Percentiles rank a stretch among this genome's conserved stretches.
Conservation (phyloP, 2,329 filamentous ascomycete species). For the Penicillium sp. region DNA sequence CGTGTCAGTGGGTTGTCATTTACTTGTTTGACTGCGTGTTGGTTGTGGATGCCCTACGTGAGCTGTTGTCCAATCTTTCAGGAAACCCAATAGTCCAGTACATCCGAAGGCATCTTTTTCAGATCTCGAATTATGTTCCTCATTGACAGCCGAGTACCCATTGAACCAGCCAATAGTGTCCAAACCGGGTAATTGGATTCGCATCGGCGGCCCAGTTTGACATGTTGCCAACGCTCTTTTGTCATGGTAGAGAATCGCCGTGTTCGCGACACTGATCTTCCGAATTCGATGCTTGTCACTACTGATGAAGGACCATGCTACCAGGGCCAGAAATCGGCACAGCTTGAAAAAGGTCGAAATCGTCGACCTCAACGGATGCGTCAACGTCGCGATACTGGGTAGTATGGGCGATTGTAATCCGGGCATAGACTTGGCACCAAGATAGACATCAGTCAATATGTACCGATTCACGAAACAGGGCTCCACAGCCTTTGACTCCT, state of each 20-base stretch:
- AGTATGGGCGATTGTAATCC: slow-evolving; percentile 59
- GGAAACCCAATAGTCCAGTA: background rate
- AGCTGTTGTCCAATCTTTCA: slow-evolving; percentile 2
- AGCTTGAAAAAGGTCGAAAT: background rate
- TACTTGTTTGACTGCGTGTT: too few relatives aligned
- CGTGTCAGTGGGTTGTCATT: background rate
- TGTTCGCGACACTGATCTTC: slow-evolving; percentile 72
- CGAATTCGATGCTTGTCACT: slow-evolving; percentile 58
- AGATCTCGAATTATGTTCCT: background rate
- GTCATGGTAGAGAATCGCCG: slow-evolving; percentile 66
- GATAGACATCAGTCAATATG: slow-evolving; percentile 66
- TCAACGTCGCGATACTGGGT: slow-evolving; percentile 38
- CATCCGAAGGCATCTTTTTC: background rate
- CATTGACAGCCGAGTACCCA: slow-evolving; percentile 58
- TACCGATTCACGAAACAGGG: slow-evolving; percentile 72
- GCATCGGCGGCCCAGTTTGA: slow-evolving; percentile 70
- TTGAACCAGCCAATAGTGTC: slow-evolving; percentile 73
- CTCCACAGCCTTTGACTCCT: slow-evolving; percentile 43
- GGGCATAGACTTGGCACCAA: slow-evolving; percentile 54
- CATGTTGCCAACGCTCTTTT: slow-evolving; percentile 69
- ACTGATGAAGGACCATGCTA: background rate
- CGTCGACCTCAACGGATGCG: background rate
- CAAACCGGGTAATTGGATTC: slow-evolving; percentile 63
- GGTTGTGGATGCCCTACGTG: background rate
- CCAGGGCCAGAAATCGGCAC: background rate